These are phyloP conservation scores for Boletus semigastroideus DNA, from an alignment of 1,284 basidiomycete species.

Conservation along the genomic window DNA sequence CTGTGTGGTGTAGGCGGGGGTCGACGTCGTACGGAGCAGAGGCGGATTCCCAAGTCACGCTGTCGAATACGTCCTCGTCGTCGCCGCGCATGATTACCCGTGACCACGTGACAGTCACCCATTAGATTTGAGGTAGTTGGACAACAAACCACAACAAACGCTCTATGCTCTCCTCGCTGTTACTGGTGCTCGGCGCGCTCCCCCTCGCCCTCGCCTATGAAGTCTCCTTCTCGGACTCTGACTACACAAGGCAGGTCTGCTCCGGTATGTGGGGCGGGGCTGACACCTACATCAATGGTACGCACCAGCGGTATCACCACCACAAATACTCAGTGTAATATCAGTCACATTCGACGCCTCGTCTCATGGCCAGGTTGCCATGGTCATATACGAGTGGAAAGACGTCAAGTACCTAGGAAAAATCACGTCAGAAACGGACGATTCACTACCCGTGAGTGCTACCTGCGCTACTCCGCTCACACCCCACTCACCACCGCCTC, in stretches of 20 bases:
- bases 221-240: conserved; percentile 67
- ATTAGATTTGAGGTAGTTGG: conserved; percentile 1
- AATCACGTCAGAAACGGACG: conserved; percentile 55
- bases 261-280: conserved; percentile 90
- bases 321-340: background rate
- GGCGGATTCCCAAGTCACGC: conserved; percentile 81
- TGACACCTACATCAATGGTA: conserved; percentile 85
- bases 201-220: conserved; percentile 52
- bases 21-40: conserved; percentile 51
- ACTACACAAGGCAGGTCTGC: conserved; percentile 86
- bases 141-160: conserved; percentile 32
- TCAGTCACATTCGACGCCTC: conserved; percentile 78
- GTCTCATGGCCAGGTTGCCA: conserved; percentile 89
- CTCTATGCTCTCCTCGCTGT: conserved; percentile 27
- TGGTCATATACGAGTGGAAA: conserved; percentile 94
- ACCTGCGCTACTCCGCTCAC: conserved; percentile 2
- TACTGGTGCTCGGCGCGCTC: conserved; percentile 36
- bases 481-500: conserved; percentile 15
- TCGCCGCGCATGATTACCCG: conserved; percentile 61
- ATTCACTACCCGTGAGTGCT: conserved; percentile 64
- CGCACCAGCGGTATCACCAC: conserved; percentile 24
- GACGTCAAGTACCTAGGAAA: conserved; percentile 86
- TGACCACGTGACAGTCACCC: conserved; percentile 26
- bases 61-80: conserved; percentile 84
- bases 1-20: conserved; percentile 40